Evolutionary conservation across 805 yeast genomes (phyloP).

Genomic region (Zygoascus bituminiphila): DNA sequence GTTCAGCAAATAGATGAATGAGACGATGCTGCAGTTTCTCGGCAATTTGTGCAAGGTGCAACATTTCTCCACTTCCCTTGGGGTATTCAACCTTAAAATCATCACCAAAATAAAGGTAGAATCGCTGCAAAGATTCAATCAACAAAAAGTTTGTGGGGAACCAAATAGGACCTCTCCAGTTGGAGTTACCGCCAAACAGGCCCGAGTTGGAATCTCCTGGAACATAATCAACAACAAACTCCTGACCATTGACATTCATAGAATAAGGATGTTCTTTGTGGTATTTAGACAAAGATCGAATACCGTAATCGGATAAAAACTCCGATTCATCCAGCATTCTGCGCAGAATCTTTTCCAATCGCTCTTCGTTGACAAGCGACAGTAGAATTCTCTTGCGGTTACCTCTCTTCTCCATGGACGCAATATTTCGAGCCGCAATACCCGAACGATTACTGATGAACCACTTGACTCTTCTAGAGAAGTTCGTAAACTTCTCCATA

Average conservation of each 20-base stretch:
- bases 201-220: constrained; percentile 91
- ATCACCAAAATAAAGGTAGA: constrained; percentile 81
- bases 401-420: constrained; percentile 72
- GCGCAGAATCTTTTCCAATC: constrained; percentile 64
- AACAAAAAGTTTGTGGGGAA: constrained; percentile 83
- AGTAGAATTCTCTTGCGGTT: constrained; percentile 73
- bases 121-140: constrained; percentile 80
- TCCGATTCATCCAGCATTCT: constrained; percentile 82
- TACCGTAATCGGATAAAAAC: constrained; percentile 76
- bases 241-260: constrained; percentile 73
- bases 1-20: constrained; percentile 68
- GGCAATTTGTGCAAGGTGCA: constrained; percentile 83
- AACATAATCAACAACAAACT: constrained; percentile 62
- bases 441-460: constrained; percentile 60
- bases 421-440: constrained; percentile 74
- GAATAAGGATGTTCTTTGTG: constrained; percentile 79
- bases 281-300: constrained; percentile 77
- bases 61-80: constrained; percentile 63
- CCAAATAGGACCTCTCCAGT: constrained; percentile 98
- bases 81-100: constrained; percentile 83
- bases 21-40: constrained; percentile 83
- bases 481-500: constrained; percentile 67
- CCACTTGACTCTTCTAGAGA: constrained; percentile 79
- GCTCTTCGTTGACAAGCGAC: constrained; percentile 72
- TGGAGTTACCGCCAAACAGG: constrained; percentile 92